Evolutionary conservation across 306 rosid genomes (phyloP).

Genomic region (Glycine latifolia): DNA sequence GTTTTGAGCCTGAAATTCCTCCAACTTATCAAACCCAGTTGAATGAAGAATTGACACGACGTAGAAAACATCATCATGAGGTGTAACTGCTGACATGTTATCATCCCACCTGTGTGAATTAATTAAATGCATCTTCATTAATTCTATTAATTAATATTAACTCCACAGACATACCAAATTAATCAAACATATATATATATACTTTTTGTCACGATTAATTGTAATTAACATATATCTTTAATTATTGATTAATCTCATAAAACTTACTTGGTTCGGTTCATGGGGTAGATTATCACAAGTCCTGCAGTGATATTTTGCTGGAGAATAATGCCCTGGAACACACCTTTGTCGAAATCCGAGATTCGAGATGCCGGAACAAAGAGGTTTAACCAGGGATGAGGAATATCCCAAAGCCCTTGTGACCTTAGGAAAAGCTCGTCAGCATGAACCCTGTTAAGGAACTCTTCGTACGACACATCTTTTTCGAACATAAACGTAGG

Average conservation of each 20-base stretch:
- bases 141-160: neutral
- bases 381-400: conserved; percentile 94
- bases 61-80: conserved; percentile 76
- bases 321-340: conserved; percentile 67
- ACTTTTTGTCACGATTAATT: neutral
- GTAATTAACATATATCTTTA: neutral
- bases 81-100: conserved; percentile 71
- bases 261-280: conserved; percentile 65
- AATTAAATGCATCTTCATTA: neutral
- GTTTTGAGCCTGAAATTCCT: conserved; percentile 52
- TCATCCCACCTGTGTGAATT: conserved; percentile 75
- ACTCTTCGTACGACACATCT: conserved; percentile 66
- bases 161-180: neutral
- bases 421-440: conserved; percentile 60
- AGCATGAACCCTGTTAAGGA: conserved; percentile 66
- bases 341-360: conserved; percentile 62
- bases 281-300: conserved; percentile 65
- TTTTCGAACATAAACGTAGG: conserved; percentile 61
- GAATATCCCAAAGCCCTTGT: conserved; percentile 74
- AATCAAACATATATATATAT: neutral
- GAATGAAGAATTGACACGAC: conserved; percentile 54
- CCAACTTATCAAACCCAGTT: conserved; percentile 41
- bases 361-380: conserved; percentile 80
- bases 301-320: conserved; percentile 62
- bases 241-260: neutral